Evolutionary conservation across 768 basidiomycete species (phyloP).

Genomic region (Podaxis sp.): DNA sequence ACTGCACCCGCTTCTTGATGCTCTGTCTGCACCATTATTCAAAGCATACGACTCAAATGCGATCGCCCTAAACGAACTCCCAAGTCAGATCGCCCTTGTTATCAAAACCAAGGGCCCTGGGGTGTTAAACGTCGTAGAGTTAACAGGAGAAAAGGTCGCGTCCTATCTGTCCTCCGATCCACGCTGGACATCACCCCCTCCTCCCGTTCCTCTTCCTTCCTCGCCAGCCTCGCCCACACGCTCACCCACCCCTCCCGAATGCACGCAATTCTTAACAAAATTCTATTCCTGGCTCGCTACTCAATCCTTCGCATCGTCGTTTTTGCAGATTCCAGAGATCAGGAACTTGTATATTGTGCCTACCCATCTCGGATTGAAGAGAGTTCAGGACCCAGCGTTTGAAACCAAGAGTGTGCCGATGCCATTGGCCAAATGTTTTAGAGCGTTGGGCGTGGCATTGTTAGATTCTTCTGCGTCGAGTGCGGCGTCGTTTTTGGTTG

Average conservation of each 20-base stretch:
- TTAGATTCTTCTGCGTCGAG: background rate
- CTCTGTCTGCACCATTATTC: background rate
- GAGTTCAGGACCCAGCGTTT: constrained; percentile 3
- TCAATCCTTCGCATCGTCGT: background rate
- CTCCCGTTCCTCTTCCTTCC: background rate
- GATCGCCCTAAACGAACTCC: constrained; percentile 31
- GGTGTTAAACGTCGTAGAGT: constrained; percentile 31
- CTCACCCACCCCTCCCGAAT: background rate
- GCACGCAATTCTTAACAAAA: background rate
- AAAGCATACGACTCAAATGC: constrained; percentile 18
- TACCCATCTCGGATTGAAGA: constrained; percentile 8
- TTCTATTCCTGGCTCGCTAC: constrained; percentile 3
- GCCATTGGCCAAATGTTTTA: constrained; percentile 4
- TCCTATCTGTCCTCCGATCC: constrained; percentile 26
- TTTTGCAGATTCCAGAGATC: background rate
- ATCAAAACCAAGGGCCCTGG: constrained; percentile 25
- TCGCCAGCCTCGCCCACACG: background rate
- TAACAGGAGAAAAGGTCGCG: constrained; percentile 27
- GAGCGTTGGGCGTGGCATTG: background rate
- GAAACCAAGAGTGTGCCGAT: background rate
- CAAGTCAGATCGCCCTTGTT: constrained; percentile 21
- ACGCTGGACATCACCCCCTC: background rate
- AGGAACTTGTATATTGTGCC: background rate
- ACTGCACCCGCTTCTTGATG: constrained; percentile 29
- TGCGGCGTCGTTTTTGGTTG: background rate